phyloP scores from a whole-genome alignment of 805 yeast genomes.

The Zygoascus flipseniorum region DNA sequence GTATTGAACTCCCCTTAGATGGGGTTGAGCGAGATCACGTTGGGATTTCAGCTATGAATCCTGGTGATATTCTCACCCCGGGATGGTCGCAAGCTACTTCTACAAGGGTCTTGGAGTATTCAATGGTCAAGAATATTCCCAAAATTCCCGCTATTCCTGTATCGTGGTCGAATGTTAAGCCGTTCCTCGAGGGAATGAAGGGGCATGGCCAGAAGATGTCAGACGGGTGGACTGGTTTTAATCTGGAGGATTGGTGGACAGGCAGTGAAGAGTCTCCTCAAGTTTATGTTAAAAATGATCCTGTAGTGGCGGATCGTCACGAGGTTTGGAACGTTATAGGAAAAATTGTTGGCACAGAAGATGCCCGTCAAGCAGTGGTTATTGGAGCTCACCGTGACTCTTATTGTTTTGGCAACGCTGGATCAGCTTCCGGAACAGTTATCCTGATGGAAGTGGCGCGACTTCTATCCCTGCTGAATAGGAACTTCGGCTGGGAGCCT shows the following conservation, averaged over 20 bases:
- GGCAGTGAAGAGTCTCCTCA: conserved; percentile 27
- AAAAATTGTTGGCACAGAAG: conserved; percentile 72
- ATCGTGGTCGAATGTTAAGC: conserved; percentile 60
- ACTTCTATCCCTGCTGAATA: conserved; percentile 54
- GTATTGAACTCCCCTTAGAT: conserved; percentile 31
- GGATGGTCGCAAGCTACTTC: conserved; percentile 53
- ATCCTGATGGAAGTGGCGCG: conserved; percentile 63
- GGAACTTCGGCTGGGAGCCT: conserved; percentile 71
- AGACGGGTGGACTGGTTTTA: conserved; percentile 24
- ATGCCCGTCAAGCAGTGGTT: conserved; percentile 58
- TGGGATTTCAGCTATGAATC: conserved; percentile 32
- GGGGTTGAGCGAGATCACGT: conserved; percentile 40
- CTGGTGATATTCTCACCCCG: conserved; percentile 77
- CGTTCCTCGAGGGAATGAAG: conserved; percentile 31
- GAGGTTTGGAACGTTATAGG: conserved; percentile 74
- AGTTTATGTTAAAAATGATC: conserved; percentile 31
- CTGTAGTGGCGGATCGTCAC: conserved; percentile 44
- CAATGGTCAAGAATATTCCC: conserved; percentile 50
- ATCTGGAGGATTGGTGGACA: conserved; percentile 36
- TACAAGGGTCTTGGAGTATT: conserved; percentile 35
- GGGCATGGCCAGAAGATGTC: conserved; percentile 32
- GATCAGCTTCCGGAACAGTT: conserved; percentile 68
- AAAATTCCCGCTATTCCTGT: conserved; percentile 71
- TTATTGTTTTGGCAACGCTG: conserved; percentile 61
- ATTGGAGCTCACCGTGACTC: conserved; percentile 83